These are phyloP conservation scores for Sordariomycetes sp. DNA, from an alignment of 2,329 filamentous ascomycete genomes.

Conservation along the genomic window DNA sequence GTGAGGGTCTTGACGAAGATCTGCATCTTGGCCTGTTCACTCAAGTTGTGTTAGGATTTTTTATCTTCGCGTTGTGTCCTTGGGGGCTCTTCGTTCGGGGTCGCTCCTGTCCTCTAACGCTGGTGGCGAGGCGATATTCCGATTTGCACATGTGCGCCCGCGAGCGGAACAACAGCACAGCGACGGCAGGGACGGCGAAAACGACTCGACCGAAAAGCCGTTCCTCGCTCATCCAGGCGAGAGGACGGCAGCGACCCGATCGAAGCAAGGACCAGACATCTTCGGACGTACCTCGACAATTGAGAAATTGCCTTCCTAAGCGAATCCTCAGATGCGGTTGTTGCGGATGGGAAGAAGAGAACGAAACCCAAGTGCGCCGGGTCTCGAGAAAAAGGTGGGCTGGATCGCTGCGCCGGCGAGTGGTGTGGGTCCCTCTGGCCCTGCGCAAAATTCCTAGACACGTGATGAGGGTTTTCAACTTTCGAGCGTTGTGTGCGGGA, in stretches of 20 bases:
- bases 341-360: constrained; percentile 12
- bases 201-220: constrained; percentile 4
- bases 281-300: constrained; percentile 51
- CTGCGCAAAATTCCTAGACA: neutral
- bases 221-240: constrained; percentile 11
- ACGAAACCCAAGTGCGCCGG: neutral
- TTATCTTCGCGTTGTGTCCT: neutral
- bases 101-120: neutral
- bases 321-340: constrained; percentile 40
- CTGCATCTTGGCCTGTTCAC: constrained; percentile 47
- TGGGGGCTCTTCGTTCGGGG: neutral
- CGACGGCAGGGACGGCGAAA: neutral
- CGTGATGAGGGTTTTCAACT: constrained; percentile 4
- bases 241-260: constrained; percentile 11
- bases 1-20: constrained; percentile 80
- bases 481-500: neutral
- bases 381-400: neutral
- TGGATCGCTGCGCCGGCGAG: neutral
- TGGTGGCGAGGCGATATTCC: neutral
- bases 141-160: too few species aligned
- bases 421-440: neutral
- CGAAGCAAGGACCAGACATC: constrained; percentile 23
- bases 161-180: neutral
- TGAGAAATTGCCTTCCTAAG: constrained; percentile 47
- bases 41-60: neutral